phyloP scores from a whole-genome alignment of 257 asterid genomes.

The Marsdenia floribunda region DNA sequence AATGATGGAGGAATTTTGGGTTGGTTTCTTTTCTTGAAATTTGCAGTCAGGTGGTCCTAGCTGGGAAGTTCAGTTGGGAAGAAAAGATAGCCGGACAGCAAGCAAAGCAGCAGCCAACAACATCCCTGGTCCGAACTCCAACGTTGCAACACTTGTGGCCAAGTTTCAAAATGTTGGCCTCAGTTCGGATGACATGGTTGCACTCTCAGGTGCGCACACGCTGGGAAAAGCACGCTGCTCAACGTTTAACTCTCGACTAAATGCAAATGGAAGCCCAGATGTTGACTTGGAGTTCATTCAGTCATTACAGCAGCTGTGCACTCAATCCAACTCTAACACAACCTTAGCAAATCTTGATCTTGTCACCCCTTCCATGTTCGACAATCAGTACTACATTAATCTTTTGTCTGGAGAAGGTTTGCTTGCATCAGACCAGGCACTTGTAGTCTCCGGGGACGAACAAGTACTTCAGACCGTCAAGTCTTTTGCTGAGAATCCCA shows the following conservation, averaged over 20 bases:
- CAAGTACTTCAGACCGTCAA: slow-evolving; percentile 31
- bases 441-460: slow-evolving; percentile 33
- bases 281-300: slow-evolving; percentile 45
- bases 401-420: slow-evolving; percentile 66
- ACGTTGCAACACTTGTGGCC: slow-evolving; percentile 51
- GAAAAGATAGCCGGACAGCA: slow-evolving; percentile 56
- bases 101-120: slow-evolving; percentile 61
- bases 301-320: slow-evolving; percentile 62
- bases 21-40: neutral
- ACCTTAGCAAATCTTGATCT: slow-evolving; percentile 69
- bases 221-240: slow-evolving; percentile 83
- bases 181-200: slow-evolving; percentile 55
- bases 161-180: slow-evolving; percentile 67
- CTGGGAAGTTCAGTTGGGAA: slow-evolving; percentile 83
- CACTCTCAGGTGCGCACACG: slow-evolving; percentile 93
- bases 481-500: slow-evolving; percentile 35
- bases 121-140: slow-evolving; percentile 74
- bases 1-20: no score
- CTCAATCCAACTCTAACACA: slow-evolving; percentile 26
- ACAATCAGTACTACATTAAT: slow-evolving; percentile 66
- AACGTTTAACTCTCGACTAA: slow-evolving; percentile 47
- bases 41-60: slow-evolving; percentile 77
- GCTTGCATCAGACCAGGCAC: slow-evolving; percentile 64
- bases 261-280: slow-evolving; percentile 9
- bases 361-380: slow-evolving; percentile 49